These are phyloP conservation scores for Acanthamoeba healyi DNA, from an alignment of 208 protist genomes.

Conservation along the genomic window DNA sequence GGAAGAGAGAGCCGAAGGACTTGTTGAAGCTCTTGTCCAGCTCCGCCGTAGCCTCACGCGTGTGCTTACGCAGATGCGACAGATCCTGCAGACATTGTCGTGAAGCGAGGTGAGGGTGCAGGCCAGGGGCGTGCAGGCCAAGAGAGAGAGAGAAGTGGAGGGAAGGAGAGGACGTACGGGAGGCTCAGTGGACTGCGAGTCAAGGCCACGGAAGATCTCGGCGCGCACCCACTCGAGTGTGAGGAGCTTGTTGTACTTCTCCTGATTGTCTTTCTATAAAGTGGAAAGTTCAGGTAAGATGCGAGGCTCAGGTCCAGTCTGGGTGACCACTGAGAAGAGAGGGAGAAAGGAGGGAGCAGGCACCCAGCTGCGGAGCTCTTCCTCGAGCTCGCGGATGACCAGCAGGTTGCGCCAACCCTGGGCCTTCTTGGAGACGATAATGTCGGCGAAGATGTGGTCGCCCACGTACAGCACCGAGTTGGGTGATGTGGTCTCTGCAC, in stretches of 20 bases:
- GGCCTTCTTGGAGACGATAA: slow-evolving; percentile 83
- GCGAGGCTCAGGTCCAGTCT: neutral
- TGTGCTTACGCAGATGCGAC: slow-evolving; percentile 66
- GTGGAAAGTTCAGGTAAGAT: neutral
- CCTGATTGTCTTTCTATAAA: slow-evolving; percentile 49
- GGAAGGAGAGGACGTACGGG: slow-evolving; percentile 49
- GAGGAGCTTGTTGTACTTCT: slow-evolving; percentile 69
- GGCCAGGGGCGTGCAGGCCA: neutral
- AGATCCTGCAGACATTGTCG: slow-evolving; percentile 50
- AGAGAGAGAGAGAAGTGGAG: neutral
- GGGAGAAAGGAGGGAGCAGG: neutral
- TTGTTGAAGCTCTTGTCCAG: slow-evolving; percentile 77
- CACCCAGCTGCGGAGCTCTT: slow-evolving; percentile 75
- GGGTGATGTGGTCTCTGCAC: neutral
- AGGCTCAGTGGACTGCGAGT: slow-evolving; percentile 70
- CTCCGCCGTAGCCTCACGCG: slow-evolving; percentile 68
- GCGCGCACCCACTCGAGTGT: slow-evolving; percentile 81
- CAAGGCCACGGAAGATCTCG: slow-evolving; percentile 79
- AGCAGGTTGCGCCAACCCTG: slow-evolving; percentile 82
- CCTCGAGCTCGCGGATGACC: slow-evolving; percentile 77
- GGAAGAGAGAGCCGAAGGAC: slow-evolving; percentile 80
- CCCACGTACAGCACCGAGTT: slow-evolving; percentile 79
- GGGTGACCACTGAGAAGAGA: neutral
- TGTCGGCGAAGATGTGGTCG: slow-evolving; percentile 84
- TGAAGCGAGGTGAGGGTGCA: neutral